Evolutionary conservation across 768 basidiomycete genomes (phyloP), one percentile per base, ranked within the genome.

Genomic region (Rhizopogon rudus): DNA sequence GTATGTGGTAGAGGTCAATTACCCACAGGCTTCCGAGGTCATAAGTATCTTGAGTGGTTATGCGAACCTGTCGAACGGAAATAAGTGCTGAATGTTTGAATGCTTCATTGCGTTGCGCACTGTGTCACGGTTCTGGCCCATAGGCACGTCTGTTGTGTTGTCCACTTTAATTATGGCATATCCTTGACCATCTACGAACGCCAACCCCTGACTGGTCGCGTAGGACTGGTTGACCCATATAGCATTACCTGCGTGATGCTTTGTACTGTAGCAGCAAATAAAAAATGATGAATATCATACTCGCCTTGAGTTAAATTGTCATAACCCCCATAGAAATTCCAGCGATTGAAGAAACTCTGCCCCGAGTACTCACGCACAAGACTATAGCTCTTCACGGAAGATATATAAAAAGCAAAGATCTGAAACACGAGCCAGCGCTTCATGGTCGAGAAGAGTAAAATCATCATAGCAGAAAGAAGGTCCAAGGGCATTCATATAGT

Each of bases 161-260:
- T 92, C 90, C 6, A 92, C 89, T 61, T 78, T 83, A 48, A 93
- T 73, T 57, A 93, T 77, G 5, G 83, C 85, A 53, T 85, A 81
- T 6, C 87, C 83, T 1, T 76, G 76, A 42, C 62, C 61, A 58
- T 87, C 84, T 59, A 88, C 66, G 61, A 79, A 88, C 5, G 83
- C 81, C 17, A 91, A 73, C 1, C 74, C 63, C 57, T 80, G 73
- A 6, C 73, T 65, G 10, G 69, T 67, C 1, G 85, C 86, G 20
- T 73, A 71, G 2, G 72, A 67, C 52, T 72, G 64, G 60, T 78
- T 76, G 16, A 84, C 72, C 74, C 79, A 89, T 41, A 80, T 81
- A 16, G 82, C 84, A 60, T 88, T 82, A 40, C 87, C 87, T 85
- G 58, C 0, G 59, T 4, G 33, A 35, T 16, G 45, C 40, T 33